Conservation (phyloP, 192 early-diverging fungal species). For the Coemansia furcata region DNA sequence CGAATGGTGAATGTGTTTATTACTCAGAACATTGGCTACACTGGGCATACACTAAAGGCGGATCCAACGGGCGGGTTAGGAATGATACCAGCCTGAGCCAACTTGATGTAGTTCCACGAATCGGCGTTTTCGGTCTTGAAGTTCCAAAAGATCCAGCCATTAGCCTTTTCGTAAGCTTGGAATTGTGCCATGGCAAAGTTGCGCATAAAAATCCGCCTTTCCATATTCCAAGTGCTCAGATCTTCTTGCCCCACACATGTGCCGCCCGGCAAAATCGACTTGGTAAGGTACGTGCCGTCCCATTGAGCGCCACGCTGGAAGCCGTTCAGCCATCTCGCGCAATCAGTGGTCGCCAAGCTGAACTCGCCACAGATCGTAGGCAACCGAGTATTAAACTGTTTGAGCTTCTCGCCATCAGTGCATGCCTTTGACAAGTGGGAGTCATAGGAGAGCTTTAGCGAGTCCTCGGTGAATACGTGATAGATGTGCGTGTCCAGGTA, state of each 20-base stretch:
- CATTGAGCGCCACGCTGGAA: constrained; percentile 59
- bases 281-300: constrained; percentile 58
- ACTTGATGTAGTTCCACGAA: constrained; percentile 55
- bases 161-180: constrained; percentile 60
- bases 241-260: constrained; percentile 30
- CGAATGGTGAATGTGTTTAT: neutral
- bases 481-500: constrained; percentile 54
- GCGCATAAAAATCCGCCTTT: constrained; percentile 51
- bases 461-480: constrained; percentile 47
- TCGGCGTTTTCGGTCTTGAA: constrained; percentile 56
- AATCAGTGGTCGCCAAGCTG: constrained; percentile 70
- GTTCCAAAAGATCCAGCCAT: constrained; percentile 62
- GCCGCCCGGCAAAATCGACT: constrained; percentile 1
- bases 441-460: constrained; percentile 15
- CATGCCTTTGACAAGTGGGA: constrained; percentile 37
- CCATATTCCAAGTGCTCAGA: constrained; percentile 33
- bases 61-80: constrained; percentile 36
- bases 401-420: constrained; percentile 28
- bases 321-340: constrained; percentile 70
- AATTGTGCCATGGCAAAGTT: constrained; percentile 59
- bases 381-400: constrained; percentile 26
- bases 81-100: constrained; percentile 36
- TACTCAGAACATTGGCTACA: neutral
- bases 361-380: constrained; percentile 71
- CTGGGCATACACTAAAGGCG: constrained; percentile 18